Percentiles rank a stretch among this genome's conserved stretches.
Conservation (phyloP, 2,329 filamentous ascomycete genomes). For the Fusarium equiseti region DNA sequence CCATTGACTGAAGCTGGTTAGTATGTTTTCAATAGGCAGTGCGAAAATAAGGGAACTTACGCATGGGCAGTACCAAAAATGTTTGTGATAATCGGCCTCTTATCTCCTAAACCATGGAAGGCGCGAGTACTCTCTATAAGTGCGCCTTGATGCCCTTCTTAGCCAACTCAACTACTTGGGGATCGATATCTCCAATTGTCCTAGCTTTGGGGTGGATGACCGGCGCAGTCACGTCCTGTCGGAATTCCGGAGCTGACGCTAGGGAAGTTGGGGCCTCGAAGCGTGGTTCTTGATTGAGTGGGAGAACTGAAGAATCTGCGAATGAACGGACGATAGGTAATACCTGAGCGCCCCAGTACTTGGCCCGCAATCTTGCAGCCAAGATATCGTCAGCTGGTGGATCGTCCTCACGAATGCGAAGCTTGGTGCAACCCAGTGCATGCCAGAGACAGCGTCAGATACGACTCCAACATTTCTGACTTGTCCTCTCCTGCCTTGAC, state of each 20-base stretch:
- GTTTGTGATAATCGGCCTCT: constrained; percentile 89
- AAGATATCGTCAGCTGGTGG: constrained; percentile 81
- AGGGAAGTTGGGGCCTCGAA: constrained; percentile 50
- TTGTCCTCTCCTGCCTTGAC: constrained; percentile 52
- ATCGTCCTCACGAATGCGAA: constrained; percentile 75
- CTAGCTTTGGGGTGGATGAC: constrained; percentile 54
- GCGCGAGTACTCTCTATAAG: constrained; percentile 87
- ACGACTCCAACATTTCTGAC: constrained; percentile 61
- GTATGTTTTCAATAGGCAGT: neutral
- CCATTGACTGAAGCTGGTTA: constrained; percentile 78
- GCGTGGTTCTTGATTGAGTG: constrained; percentile 53
- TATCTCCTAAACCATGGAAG: constrained; percentile 74
- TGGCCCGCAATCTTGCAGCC: constrained; percentile 84
- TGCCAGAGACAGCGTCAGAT: constrained; percentile 57
- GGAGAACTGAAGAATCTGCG: constrained; percentile 66
- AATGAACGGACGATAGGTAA: constrained; percentile 85
- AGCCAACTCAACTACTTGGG: constrained; percentile 66
- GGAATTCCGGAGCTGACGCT: constrained; percentile 52
- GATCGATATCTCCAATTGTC: constrained; percentile 56
- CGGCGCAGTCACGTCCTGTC: constrained; percentile 54
- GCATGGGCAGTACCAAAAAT: constrained; percentile 95
- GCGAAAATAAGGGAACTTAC: constrained; percentile 67
- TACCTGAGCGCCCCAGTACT: constrained; percentile 92
- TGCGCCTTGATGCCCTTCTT: constrained; percentile 75
- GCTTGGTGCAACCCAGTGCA: constrained; percentile 61